Evolutionary conservation across 2,329 filamentous ascomycete genomes (phyloP).

Genomic region (Dryadomyces quercivorus): DNA sequence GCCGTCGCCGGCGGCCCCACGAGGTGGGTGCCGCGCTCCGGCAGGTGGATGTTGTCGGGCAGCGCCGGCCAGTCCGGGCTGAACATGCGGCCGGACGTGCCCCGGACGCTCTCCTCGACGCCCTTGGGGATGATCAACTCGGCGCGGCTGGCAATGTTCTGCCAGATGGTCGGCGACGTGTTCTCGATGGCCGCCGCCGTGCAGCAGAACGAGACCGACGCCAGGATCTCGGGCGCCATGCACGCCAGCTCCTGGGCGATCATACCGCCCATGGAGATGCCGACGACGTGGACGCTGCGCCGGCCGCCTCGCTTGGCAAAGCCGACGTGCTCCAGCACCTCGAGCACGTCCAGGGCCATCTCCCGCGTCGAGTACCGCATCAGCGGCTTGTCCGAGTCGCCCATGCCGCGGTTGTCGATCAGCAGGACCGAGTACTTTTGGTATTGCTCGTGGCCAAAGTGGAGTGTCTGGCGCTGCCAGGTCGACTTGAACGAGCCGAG

Average conservation of each 20-base stretch:
- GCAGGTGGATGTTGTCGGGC: slow-evolving; percentile 46
- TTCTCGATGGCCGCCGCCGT: slow-evolving; percentile 51
- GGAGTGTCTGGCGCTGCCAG: slow-evolving; percentile 74
- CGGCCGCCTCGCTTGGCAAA: slow-evolving; percentile 22
- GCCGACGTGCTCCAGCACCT: slow-evolving; percentile 55
- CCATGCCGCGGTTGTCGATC: slow-evolving; percentile 78
- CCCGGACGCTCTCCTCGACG: slow-evolving; percentile 51
- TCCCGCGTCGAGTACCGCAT: slow-evolving; percentile 69
- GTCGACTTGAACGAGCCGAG: slow-evolving; percentile 54
- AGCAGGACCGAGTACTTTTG: slow-evolving; percentile 62
- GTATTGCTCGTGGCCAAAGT: slow-evolving; percentile 63
- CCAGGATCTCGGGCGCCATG: slow-evolving; percentile 38
- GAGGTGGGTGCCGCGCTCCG: slow-evolving; percentile 14
- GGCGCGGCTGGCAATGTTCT: slow-evolving; percentile 49
- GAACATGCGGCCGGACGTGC: slow-evolving; percentile 57
- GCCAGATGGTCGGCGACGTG: slow-evolving; percentile 42
- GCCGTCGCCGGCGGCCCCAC: slow-evolving; percentile 9
- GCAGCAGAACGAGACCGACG: slow-evolving; percentile 46
- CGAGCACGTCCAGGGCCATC: slow-evolving; percentile 70
- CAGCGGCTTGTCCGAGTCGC: slow-evolving; percentile 64
- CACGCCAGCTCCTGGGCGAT: slow-evolving; percentile 70
- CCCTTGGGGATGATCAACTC: slow-evolving; percentile 56
- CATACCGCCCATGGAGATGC: slow-evolving; percentile 84
- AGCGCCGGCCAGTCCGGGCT: slow-evolving; percentile 45
- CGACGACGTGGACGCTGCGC: slow-evolving; percentile 51